Conservation (phyloP, 257 asterid species). For the Scutellaria baicalensis region DNA sequence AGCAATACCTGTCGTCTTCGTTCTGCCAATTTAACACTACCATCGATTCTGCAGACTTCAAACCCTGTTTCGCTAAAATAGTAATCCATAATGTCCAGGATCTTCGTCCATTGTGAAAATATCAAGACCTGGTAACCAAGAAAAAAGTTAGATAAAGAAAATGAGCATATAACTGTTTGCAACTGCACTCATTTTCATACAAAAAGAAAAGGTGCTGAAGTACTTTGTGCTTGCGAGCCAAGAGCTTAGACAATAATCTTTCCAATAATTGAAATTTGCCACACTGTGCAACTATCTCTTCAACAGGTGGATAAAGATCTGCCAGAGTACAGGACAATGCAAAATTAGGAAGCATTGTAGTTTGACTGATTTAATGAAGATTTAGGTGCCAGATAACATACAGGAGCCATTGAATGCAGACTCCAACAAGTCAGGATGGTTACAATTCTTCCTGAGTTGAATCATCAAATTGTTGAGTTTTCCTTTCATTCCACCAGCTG, state of each 20-base stretch:
- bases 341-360: slow-evolving; percentile 5
- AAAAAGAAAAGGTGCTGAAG: background rate
- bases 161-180: background rate
- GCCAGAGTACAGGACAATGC: slow-evolving; percentile 15
- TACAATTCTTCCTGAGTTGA: slow-evolving; percentile 96
- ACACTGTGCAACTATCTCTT: slow-evolving; percentile 83
- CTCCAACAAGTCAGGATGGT: slow-evolving; percentile 97
- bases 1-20: slow-evolving; percentile 66
- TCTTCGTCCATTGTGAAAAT: slow-evolving; percentile 97
- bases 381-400: slow-evolving; percentile 36
- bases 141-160: background rate
- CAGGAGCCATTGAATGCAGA: slow-evolving; percentile 75
- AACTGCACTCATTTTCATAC: background rate
- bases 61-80: slow-evolving; percentile 80
- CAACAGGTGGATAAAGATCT: slow-evolving; percentile 76
- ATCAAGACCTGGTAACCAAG: slow-evolving; percentile 65
- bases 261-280: slow-evolving; percentile 88
- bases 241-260: slow-evolving; percentile 55
- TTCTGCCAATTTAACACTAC: slow-evolving; percentile 68
- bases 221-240: slow-evolving; percentile 87
- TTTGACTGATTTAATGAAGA: background rate
- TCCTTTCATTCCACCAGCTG: slow-evolving; percentile 68
- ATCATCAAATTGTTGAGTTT: slow-evolving; percentile 78
- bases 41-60: slow-evolving; percentile 91
- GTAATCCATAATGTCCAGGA: slow-evolving; percentile 91